Conservation (phyloP, 228 moss, liverwort and hornwort species). For the Sphagnum magellanicum region DNA sequence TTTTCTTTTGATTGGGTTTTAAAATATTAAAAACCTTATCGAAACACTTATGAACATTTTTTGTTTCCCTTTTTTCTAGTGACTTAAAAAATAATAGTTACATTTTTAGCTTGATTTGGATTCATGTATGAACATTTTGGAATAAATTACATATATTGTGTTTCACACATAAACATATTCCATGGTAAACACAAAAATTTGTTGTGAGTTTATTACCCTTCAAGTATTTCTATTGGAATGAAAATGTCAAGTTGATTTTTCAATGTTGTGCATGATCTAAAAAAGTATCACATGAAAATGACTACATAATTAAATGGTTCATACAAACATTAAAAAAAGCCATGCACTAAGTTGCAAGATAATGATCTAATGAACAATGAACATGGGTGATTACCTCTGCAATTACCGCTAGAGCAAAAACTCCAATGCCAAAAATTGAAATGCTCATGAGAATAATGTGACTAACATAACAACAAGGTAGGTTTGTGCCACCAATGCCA, state of each 20-base stretch:
- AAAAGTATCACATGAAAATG: neutral
- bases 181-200: too few relatives aligned
- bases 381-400: slow-evolving; percentile 10
- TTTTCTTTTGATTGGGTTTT: too few relatives aligned
- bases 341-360: neutral
- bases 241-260: neutral
- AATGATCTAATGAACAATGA: neutral
- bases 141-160: too few relatives aligned
- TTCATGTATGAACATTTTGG: too few relatives aligned
- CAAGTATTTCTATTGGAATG: neutral
- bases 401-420: slow-evolving; percentile 25
- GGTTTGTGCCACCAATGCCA: slow-evolving; percentile 16
- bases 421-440: slow-evolving; percentile 11
- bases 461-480: slow-evolving; percentile 24
- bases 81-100: too few relatives aligned
- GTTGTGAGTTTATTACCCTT: neutral
- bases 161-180: too few relatives aligned
- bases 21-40: too few relatives aligned
- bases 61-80: too few relatives aligned
- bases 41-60: too few relatives aligned
- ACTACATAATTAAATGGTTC: neutral
- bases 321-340: neutral
- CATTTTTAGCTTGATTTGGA: too few relatives aligned
- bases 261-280: neutral
- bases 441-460: slow-evolving; percentile 22